phyloP scores from a whole-genome alignment of 345 rosid genomes.

The Bruguiera sexangula region DNA sequence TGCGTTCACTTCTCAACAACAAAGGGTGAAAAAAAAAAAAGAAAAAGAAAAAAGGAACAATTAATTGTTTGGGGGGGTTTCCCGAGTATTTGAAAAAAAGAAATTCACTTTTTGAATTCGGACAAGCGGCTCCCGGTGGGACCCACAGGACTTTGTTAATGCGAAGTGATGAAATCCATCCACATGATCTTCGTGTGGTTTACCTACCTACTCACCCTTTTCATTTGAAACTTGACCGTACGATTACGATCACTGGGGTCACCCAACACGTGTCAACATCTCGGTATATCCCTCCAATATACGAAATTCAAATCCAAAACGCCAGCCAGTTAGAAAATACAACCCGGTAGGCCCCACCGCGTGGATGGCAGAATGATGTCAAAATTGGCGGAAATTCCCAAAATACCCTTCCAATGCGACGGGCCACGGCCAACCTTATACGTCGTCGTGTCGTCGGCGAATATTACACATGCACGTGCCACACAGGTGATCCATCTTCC shows the following conservation, averaged over 20 bases:
- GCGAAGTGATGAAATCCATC: not conserved
- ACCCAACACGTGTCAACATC: constrained; percentile 14
- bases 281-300: constrained; percentile 16
- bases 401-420: not conserved
- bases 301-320: constrained; percentile 24
- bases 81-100: too few relatives aligned
- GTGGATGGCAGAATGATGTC: too few relatives aligned
- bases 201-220: not conserved
- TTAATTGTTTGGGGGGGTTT: too few relatives aligned
- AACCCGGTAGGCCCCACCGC: constrained; percentile 3
- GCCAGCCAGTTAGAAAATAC: not conserved
- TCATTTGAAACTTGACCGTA: not conserved
- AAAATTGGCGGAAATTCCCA: not conserved
- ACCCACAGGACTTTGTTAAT: not conserved
- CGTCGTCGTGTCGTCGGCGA: constrained; percentile 1
- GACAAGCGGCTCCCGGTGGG: constrained; percentile 4
- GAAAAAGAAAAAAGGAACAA: too few relatives aligned
- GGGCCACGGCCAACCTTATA: not conserved
- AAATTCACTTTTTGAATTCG: too few relatives aligned
- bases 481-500: not conserved
- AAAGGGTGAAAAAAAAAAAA: too few relatives aligned
- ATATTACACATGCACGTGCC: not conserved
- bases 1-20: too few relatives aligned
- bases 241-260: constrained; percentile 2
- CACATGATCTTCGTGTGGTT: too few relatives aligned